Evolutionary conservation across 495 filamentous ascomycete genomes (phyloP).

Genomic region (Emericellopsis terricola): DNA sequence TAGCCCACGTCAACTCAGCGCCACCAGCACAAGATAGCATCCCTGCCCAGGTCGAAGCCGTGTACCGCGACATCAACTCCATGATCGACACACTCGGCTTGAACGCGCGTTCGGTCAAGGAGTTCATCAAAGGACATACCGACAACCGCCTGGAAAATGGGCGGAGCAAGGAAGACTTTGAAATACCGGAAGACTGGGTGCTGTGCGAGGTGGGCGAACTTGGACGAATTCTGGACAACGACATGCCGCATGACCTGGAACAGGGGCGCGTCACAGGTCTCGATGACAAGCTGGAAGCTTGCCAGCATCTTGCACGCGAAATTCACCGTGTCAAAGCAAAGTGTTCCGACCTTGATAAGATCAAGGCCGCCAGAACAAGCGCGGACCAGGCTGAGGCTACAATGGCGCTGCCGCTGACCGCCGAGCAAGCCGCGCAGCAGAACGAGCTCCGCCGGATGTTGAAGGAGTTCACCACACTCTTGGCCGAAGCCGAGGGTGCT

Average conservation of each 20-base stretch:
- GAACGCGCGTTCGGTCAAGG: slow-evolving; percentile 57
- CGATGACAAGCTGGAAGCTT: slow-evolving; percentile 39
- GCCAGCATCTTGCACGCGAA: slow-evolving; percentile 44
- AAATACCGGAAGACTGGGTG: slow-evolving; percentile 45
- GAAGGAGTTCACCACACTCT: slow-evolving; percentile 46
- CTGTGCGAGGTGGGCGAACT: slow-evolving; percentile 54
- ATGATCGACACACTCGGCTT: slow-evolving; percentile 90
- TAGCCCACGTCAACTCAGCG: slow-evolving; percentile 49
- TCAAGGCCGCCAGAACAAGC: slow-evolving; percentile 42
- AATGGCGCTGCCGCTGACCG: slow-evolving; percentile 53
- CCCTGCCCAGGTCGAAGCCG: slow-evolving; percentile 61
- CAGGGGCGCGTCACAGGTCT: slow-evolving; percentile 45
- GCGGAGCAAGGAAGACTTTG: slow-evolving; percentile 38
- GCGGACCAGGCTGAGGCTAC: slow-evolving; percentile 40
- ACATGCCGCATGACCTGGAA: slow-evolving; percentile 40
- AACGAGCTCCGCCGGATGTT: slow-evolving; percentile 60
- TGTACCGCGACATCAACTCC: slow-evolving; percentile 86
- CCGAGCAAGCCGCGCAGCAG: slow-evolving; percentile 67
- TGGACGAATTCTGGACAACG: slow-evolving; percentile 30
- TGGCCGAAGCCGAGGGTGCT: slow-evolving; percentile 63
- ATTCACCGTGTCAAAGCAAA: slow-evolving; percentile 47
- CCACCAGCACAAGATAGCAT: slow-evolving; percentile 41
- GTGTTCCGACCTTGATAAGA: slow-evolving; percentile 53
- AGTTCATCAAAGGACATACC: slow-evolving; percentile 49
- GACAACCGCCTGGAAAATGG: slow-evolving; percentile 27